A percentile compares a stretch with the other conserved stretches of the same genome.
These are phyloP conservation scores for Umbelopsis ramanniana DNA, from an alignment of 192 early-diverging fungal genomes.

Conservation along the genomic window DNA sequence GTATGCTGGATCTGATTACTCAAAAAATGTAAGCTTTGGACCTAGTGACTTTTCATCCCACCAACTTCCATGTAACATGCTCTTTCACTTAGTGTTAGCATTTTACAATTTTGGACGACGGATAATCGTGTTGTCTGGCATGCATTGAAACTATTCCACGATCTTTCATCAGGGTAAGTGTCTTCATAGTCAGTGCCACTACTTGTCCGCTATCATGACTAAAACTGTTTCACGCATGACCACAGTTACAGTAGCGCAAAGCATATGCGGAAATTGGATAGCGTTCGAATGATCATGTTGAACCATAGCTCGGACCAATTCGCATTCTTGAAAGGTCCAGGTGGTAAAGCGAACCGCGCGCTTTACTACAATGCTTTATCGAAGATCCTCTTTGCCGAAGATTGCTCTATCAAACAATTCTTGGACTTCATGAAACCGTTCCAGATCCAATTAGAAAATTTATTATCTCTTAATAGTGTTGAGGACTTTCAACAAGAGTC, in stretches of 20 bases:
- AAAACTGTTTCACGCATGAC: background rate
- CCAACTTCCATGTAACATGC: constrained; percentile 39
- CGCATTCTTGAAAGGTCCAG: constrained; percentile 65
- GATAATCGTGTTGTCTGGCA: constrained; percentile 60
- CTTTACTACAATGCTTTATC: constrained; percentile 82
- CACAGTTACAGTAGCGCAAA: constrained; percentile 74
- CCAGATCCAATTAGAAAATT: constrained; percentile 54
- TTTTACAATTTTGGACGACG: constrained; percentile 64
- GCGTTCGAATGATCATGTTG: constrained; percentile 64
- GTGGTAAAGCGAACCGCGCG: constrained; percentile 65
- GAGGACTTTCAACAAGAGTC: constrained; percentile 57
- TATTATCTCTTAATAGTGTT: constrained; percentile 55
- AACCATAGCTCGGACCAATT: constrained; percentile 78
- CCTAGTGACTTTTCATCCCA: background rate
- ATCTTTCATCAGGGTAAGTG: constrained; percentile 62
- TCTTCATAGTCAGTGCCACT: too few relatives aligned
- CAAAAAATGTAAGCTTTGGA: constrained; percentile 59
- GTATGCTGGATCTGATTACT: constrained; percentile 66
- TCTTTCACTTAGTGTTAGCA: constrained; percentile 54
- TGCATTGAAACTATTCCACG: constrained; percentile 76
- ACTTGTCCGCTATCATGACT: background rate
- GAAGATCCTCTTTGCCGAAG: constrained; percentile 74
- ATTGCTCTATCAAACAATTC: constrained; percentile 63
- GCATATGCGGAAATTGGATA: constrained; percentile 78
- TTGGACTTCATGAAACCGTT: constrained; percentile 77